phyloP scores from a whole-genome alignment of 495 filamentous ascomycete species.

The Lentithecium fluviatile region DNA sequence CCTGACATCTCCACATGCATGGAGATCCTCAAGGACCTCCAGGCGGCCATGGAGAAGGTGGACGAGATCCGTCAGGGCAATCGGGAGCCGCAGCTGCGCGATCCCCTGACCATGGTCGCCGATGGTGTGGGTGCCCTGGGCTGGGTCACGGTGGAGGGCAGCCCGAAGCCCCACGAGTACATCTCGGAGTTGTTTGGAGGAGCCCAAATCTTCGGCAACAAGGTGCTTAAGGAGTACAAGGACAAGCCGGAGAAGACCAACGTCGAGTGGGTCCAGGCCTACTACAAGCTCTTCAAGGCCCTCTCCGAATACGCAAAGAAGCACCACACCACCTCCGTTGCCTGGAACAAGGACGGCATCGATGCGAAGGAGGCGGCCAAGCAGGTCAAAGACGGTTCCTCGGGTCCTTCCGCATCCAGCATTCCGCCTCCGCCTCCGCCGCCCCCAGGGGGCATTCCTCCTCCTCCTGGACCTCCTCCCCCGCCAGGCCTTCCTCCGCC shows the following conservation, averaged over 20 bases:
- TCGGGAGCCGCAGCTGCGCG: constrained; percentile 65
- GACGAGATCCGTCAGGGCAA: constrained; percentile 76
- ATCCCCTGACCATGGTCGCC: constrained; percentile 79
- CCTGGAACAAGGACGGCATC: constrained; percentile 82
- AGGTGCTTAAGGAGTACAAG: constrained; percentile 83
- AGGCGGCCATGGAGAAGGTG: constrained; percentile 71
- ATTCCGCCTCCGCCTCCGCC: constrained; percentile 56
- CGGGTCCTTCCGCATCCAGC: constrained; percentile 38
- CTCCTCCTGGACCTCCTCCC: constrained; percentile 48
- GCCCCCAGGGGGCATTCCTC: constrained; percentile 33
- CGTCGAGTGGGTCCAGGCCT: constrained; percentile 81
- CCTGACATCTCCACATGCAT: constrained; percentile 69
- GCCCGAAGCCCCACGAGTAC: constrained; percentile 75
- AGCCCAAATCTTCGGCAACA: constrained; percentile 88
- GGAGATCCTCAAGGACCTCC: constrained; percentile 79
- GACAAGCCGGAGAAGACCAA: constrained; percentile 59
- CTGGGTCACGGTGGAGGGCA: constrained; percentile 77
- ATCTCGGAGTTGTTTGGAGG: constrained; percentile 74
- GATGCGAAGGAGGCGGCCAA: constrained; percentile 69
- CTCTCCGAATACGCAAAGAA: constrained; percentile 77
- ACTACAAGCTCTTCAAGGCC: constrained; percentile 80
- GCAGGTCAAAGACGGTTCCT: constrained; percentile 56
- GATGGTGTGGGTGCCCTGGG: constrained; percentile 82
- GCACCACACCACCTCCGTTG: constrained; percentile 73
- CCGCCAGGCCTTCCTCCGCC: constrained; percentile 55